Evolutionary conservation across 2,329 filamentous ascomycete species (phyloP).

Genomic region (Pseudocercospora vitis): DNA sequence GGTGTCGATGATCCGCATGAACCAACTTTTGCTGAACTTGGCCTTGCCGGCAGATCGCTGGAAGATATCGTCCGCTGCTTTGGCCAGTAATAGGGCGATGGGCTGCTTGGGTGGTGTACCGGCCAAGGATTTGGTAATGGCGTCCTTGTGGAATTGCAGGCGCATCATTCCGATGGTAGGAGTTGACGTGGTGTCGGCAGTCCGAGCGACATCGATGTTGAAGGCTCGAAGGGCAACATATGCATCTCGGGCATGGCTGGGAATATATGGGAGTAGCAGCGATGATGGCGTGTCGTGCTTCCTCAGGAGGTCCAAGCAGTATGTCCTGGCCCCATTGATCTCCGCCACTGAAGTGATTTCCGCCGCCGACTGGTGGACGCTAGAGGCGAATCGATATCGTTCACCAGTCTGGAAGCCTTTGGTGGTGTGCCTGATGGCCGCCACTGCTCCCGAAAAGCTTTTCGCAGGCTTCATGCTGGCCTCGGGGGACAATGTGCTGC

Average conservation of each 20-base stretch:
- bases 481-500: background rate
- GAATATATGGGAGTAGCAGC: conserved; percentile 81
- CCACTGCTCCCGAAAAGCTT: conserved; percentile 10
- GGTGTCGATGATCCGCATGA: conserved; percentile 70
- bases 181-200: conserved; percentile 86
- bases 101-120: conserved; percentile 84
- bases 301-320: conserved; percentile 62
- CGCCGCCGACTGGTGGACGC: conserved; percentile 29
- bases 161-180: conserved; percentile 84
- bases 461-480: conserved; percentile 10
- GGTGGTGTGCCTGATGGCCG: background rate
- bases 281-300: conserved; percentile 88
- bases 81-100: conserved; percentile 78
- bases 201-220: conserved; percentile 86
- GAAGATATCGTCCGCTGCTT: conserved; percentile 63
- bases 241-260: conserved; percentile 69
- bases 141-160: conserved; percentile 92
- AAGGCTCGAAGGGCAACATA: conserved; percentile 89
- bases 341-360: conserved; percentile 41
- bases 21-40: conserved; percentile 58
- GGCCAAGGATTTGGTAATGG: conserved; percentile 73
- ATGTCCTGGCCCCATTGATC: conserved; percentile 55
- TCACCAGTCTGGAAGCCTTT: background rate
- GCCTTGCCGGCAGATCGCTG: conserved; percentile 48
- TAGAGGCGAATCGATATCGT: conserved; percentile 24